Evolutionary conservation across 2,329 filamentous ascomycete genomes (phyloP).

Genomic region (Fusarium pilosicola): DNA sequence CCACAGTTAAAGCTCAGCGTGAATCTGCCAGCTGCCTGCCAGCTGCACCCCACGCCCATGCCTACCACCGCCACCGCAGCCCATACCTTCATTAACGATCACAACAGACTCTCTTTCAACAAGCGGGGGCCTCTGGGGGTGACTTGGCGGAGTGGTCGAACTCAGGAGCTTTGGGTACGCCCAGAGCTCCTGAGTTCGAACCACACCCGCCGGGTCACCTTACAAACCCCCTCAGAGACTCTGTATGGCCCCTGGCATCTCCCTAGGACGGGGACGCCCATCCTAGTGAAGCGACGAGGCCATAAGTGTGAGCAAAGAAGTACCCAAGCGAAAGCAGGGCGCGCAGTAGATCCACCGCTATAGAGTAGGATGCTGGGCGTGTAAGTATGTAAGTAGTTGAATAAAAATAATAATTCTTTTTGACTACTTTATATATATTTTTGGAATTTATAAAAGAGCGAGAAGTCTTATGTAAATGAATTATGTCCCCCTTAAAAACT

Average conservation of each 20-base stretch:
- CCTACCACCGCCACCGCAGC: background rate
- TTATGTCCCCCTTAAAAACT: background rate
- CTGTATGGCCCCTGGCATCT: slow-evolving; percentile 33
- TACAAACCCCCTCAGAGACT: slow-evolving; percentile 34
- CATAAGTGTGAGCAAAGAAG: slow-evolving; percentile 42
- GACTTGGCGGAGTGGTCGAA: slow-evolving; percentile 3
- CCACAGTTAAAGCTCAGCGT: background rate
- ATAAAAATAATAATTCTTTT: background rate
- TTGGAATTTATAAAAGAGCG: background rate
- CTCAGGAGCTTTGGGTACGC: background rate
- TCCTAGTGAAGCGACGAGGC: slow-evolving; percentile 30
- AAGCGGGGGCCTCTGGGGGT: slow-evolving; percentile 14
- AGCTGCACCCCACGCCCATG: slow-evolving; percentile 4
- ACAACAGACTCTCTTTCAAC: background rate
- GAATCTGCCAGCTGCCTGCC: slow-evolving; percentile 11
- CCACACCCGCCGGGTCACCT: background rate
- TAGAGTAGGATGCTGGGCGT: slow-evolving; percentile 28
- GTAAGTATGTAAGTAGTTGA: background rate
- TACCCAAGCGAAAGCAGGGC: slow-evolving; percentile 44
- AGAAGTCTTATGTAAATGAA: background rate
- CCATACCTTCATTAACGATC: slow-evolving; percentile 7
- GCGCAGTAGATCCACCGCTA: slow-evolving; percentile 42
- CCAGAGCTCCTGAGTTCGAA: slow-evolving; percentile 8
- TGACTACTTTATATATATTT: background rate
- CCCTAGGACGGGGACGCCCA: slow-evolving; percentile 10